Conservation (phyloP, 1,139 yeast species). For the Blastobotrys indianensis region DNA sequence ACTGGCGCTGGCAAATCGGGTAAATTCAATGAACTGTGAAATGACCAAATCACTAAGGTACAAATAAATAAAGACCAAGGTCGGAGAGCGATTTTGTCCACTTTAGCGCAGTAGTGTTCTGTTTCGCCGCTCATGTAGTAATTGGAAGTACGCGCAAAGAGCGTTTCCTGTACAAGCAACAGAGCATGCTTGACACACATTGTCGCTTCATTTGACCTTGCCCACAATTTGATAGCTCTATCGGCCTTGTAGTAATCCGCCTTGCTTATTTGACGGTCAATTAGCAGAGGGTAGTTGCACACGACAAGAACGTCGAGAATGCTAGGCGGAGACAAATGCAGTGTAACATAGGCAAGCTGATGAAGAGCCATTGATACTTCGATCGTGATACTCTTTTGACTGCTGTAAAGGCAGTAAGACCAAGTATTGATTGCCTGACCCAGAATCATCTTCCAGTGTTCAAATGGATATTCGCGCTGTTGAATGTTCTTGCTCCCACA, state of each 20-base stretch:
- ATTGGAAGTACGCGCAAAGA: constrained; percentile 13
- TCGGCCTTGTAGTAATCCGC: constrained; percentile 21
- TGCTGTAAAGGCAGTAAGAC: constrained; percentile 18
- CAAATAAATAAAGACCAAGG: constrained; percentile 21
- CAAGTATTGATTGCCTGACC: constrained; percentile 24
- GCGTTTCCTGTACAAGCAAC: constrained; percentile 17
- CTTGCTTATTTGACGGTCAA: constrained; percentile 21
- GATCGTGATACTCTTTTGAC: constrained; percentile 12
- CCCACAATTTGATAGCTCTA: constrained; percentile 22
- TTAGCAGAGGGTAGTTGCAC: constrained; percentile 14
- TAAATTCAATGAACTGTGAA: constrained; percentile 11
- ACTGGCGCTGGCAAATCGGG: constrained; percentile 1
- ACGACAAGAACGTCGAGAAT: constrained; percentile 19
- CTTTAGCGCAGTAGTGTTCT: constrained; percentile 12
- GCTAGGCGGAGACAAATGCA: constrained; percentile 21
- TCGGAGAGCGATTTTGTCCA: constrained; percentile 19
- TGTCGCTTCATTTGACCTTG: constrained; percentile 14
- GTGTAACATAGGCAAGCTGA: constrained; percentile 22
- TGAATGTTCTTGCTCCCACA: constrained; percentile 9
- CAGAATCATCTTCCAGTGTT: constrained; percentile 19
- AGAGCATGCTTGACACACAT: constrained; percentile 17
- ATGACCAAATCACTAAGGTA: constrained; percentile 18
- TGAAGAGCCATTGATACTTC: constrained; percentile 22
- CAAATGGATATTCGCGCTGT: constrained; percentile 7
- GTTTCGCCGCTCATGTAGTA: constrained; percentile 7